Conservation (phyloP, 2,329 filamentous ascomycete species). For the Fusarium torreyae region DNA sequence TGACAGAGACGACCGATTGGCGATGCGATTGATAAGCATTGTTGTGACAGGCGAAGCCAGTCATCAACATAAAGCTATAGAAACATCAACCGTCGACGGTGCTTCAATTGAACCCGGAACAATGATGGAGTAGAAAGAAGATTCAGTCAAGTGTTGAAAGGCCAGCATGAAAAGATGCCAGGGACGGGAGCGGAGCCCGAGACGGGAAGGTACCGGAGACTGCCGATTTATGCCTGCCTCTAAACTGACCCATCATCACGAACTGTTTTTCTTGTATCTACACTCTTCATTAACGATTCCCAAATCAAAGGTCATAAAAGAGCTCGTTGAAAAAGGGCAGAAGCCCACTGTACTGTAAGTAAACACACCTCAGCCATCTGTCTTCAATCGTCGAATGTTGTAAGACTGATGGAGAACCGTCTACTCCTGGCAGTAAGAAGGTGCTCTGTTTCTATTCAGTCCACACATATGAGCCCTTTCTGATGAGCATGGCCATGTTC, state of each 20-base stretch:
- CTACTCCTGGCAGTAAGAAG: no score
- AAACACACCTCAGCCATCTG: background rate
- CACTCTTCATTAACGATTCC: background rate
- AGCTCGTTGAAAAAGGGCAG: no score
- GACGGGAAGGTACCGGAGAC: conserved; percentile 19
- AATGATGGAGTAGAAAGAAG: background rate
- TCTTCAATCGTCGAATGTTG: no score
- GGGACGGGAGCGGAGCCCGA: conserved; percentile 15
- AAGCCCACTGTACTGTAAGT: background rate
- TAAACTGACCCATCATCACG: background rate
- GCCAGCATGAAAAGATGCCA: background rate
- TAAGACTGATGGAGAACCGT: no score
- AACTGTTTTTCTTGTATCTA: conserved; percentile 5
- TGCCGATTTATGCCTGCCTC: background rate
- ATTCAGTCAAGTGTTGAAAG: background rate
- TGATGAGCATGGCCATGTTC: background rate
- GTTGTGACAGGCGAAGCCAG: background rate
- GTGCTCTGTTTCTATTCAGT: no score
- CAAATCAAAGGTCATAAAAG: no score
- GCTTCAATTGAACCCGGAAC: background rate
- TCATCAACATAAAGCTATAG: background rate
- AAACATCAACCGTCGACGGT: background rate
- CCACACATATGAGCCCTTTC: background rate
- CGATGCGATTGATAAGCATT: background rate
- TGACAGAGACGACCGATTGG: background rate